A percentile compares a stretch with the other conserved stretches of the same genome.
Conservation (phyloP, 192 early-diverging fungal species). For the Gaertneriomyces semiglobifer region DNA sequence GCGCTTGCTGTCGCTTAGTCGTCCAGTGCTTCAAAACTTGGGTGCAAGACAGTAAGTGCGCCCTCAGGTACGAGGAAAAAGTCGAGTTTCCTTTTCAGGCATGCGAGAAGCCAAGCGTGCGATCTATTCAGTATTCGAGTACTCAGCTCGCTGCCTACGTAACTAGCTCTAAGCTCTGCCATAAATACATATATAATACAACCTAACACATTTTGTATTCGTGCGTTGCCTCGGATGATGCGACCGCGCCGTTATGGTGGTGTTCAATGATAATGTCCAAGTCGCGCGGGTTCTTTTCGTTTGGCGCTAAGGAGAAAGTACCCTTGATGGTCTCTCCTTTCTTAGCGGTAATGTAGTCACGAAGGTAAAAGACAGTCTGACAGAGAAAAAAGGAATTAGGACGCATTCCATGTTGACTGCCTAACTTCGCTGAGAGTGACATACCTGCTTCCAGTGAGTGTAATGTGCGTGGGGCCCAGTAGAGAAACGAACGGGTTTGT, state of each 20-base stretch:
- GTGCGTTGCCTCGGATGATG: slow-evolving; percentile 47
- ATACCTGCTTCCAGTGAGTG: slow-evolving; percentile 99
- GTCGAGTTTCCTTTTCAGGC: too few relatives aligned
- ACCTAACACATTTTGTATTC: slow-evolving; percentile 70
- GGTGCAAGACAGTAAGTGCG: too few relatives aligned
- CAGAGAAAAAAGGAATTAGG: background rate
- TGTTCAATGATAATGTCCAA: slow-evolving; percentile 84
- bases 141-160: too few relatives aligned
- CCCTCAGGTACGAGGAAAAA: too few relatives aligned
- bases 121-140: too few relatives aligned
- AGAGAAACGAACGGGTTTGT: slow-evolving; percentile 75
- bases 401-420: background rate
- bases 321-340: slow-evolving; percentile 72
- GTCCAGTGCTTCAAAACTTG: too few relatives aligned
- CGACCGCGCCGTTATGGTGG: slow-evolving; percentile 57
- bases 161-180: too few relatives aligned
- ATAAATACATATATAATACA: background rate
- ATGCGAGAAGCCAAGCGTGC: too few relatives aligned
- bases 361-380: slow-evolving; percentile 90
- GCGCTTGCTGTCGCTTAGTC: too few relatives aligned
- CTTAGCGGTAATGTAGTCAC: slow-evolving; percentile 67
- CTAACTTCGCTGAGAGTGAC: background rate
- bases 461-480: slow-evolving; percentile 80
- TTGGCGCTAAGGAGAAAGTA: slow-evolving; percentile 64
- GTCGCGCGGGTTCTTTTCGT: slow-evolving; percentile 86